Conservation (phyloP, 2,329 filamentous ascomycete species). For the Apiospora saccharicola region DNA sequence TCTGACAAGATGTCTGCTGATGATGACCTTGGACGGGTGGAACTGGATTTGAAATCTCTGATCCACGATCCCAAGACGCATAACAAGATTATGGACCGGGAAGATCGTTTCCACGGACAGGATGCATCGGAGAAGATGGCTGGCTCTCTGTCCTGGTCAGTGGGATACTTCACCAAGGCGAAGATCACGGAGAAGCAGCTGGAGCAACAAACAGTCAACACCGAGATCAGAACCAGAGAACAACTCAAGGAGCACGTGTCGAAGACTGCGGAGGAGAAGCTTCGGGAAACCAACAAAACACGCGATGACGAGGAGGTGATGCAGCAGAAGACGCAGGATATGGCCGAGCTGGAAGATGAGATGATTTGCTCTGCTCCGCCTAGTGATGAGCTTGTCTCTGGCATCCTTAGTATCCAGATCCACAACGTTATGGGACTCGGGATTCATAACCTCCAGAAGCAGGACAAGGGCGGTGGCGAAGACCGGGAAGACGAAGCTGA, state of each 20-base stretch:
- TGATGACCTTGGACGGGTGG: conserved; percentile 77
- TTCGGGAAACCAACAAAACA: conserved; percentile 67
- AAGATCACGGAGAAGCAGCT: conserved; percentile 69
- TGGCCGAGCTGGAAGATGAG: conserved; percentile 65
- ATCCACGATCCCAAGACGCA: conserved; percentile 67
- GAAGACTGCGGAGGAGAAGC: conserved; percentile 63
- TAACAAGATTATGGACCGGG: conserved; percentile 67
- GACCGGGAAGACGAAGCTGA: conserved; percentile 65
- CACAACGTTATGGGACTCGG: conserved; percentile 75
- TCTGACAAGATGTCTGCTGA: conserved; percentile 76
- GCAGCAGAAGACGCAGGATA: conserved; percentile 73
- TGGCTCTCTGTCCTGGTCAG: conserved; percentile 72
- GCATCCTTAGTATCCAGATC: conserved; percentile 61
- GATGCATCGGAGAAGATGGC: conserved; percentile 73
- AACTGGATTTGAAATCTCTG: conserved; percentile 70
- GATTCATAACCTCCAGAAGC: conserved; percentile 65
- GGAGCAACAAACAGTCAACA: conserved; percentile 65
- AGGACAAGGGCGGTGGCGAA: conserved; percentile 55
- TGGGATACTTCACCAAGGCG: conserved; percentile 75
- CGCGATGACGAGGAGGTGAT: conserved; percentile 68
- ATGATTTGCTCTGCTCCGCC: conserved; percentile 75
- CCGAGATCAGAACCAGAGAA: conserved; percentile 62
- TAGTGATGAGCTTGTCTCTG: conserved; percentile 66
- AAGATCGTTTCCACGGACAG: conserved; percentile 71
- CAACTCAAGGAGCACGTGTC: conserved; percentile 66